Evolutionary conservation across 2,329 filamentous ascomycete genomes (phyloP).

Genomic region (Cadophora gregata): DNA sequence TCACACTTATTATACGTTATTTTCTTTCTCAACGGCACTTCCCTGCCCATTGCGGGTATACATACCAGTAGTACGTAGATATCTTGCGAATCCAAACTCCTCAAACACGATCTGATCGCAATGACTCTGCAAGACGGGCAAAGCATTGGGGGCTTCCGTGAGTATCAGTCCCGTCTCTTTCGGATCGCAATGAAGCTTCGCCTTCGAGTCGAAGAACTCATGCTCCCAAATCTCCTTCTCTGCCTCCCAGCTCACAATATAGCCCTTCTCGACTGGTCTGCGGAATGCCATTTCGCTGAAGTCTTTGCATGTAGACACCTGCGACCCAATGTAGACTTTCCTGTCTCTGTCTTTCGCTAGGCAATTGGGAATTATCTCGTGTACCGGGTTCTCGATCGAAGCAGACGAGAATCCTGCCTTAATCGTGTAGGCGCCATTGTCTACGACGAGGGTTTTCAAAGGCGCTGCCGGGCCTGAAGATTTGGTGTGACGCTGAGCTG

Average conservation of each 20-base stretch:
- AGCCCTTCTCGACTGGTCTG: constrained; percentile 91
- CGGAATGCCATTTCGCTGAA: constrained; percentile 89
- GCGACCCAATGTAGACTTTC: constrained; percentile 79
- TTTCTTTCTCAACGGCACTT: neutral
- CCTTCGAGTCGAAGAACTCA: constrained; percentile 76
- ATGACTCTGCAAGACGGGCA: constrained; percentile 82
- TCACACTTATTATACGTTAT: neutral
- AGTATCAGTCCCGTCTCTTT: constrained; percentile 83
- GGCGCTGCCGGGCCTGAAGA: constrained; percentile 58
- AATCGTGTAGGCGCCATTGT: constrained; percentile 90
- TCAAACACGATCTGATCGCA: constrained; percentile 98
- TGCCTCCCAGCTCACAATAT: constrained; percentile 94
- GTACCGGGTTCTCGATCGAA: constrained; percentile 52
- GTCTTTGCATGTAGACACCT: constrained; percentile 80
- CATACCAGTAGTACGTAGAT: constrained; percentile 76
- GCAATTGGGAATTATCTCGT: constrained; percentile 82
- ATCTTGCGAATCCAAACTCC: constrained; percentile 90
- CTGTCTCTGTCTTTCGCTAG: constrained; percentile 82
- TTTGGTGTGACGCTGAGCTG: neutral
- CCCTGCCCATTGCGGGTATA: constrained; percentile 13
- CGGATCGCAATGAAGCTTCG: constrained; percentile 74
- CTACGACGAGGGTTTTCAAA: constrained; percentile 78
- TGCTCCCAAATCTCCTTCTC: constrained; percentile 96
- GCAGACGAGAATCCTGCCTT: constrained; percentile 78
- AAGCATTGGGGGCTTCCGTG: constrained; percentile 83